Base-by-base conservation (phyloP, 768 basidiomycete species). In the Nevesoporus exiguus region DNA sequence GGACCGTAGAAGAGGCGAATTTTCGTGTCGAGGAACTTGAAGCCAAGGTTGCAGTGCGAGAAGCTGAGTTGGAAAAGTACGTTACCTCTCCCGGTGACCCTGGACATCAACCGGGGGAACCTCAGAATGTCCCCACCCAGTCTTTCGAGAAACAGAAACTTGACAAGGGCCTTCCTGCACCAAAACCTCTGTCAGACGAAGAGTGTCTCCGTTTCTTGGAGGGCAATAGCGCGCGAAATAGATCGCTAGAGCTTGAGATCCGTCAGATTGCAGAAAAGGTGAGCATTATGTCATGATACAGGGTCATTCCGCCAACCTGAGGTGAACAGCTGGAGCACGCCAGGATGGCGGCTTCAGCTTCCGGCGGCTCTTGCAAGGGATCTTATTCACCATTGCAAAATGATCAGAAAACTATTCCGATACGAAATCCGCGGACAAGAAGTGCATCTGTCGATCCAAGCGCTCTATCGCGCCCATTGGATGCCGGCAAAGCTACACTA, bases 1-100 rank as follows among this genome's bases (percentile, higher is more conserved):
- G 67, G n/a, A 77, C 73, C 1, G 70, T 68, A 9, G 66, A 74
- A 17, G 67, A 72, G 3, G 72, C 75, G 0, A 77, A 79, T 45
- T 60, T 67, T 1, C 73, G 76, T 45, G 73, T 81, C 22, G 64
- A 73, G 5, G 66, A 70, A 17, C 71, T 86, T 3, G 75, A 79
- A 52, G 82, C 83, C 0, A 77, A 77, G 63, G 64, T 86, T 5
- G 80, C 82, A 0, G 75, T 77, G 6, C 73, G 82, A n/a, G 84
- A 85, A 42, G 76, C 76, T 0, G 80, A 84, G 58, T 70, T 85
- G 6, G 80, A 80, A 58, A 61, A 61, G 3, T 71, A 65, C 51
- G 54, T 73, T 15, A 54, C 61, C n/a, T 59, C 50, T 5, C 45
- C 51, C 8, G 34, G 51, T 33, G 55, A 50, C 19, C 14, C 11